Base-by-base conservation (phyloP, 2,329 filamentous ascomycete genomes). In the Xylariomycetidae sp. region DNA sequence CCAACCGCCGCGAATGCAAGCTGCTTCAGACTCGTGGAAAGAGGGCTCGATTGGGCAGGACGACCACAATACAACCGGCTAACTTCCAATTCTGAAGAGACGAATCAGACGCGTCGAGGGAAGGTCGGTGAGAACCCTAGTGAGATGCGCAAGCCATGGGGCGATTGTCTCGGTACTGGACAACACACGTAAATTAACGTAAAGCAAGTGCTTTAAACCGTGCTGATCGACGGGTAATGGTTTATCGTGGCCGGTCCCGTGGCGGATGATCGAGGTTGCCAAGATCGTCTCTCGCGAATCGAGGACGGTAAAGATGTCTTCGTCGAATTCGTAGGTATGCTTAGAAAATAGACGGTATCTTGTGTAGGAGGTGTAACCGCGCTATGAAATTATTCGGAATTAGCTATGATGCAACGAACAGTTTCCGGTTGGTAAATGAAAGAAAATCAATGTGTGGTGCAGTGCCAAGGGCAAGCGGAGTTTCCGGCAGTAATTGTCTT, bases 11-110 rank as follows among this genome's bases (percentile, higher is more conserved):
- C 49, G 53, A 50, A 51, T 44, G 32, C 44, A 49, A 57, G 60
- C 59, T 61, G 52, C 61, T 63, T 65, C 59, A 37, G 59, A 58
- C 60, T 53, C 58, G 53, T 58, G 54, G 56, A 59, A 46, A 35
- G 16, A 44, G 26, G 38, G 48, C 47, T 41, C 53, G 51, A 50
- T 40, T 48, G 42, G 22, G 42, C 46, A 45, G 34, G 35, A 16
- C 13, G 30, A 27, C 47, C 53, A 54, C 51, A 35, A 34, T 28
- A 37, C 41, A 46, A 41, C 45, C 47, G 45, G 51, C 56, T 48
- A 46, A 39, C 29, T 48, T 52, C 57, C 56, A 62, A 55, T 56
- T 59, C 57, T 36, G 58, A 62, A 61, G 56, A 62, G 60, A 59
- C 31, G 49, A 40, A 46, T 42, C 27, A 30, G 34, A 33, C 25